A percentile compares a stretch with the other conserved stretches of the same genome.
These are phyloP conservation scores for Cenchrus purpureus DNA, from an alignment of 176 grass and related monocot species.

Conservation along the genomic window DNA sequence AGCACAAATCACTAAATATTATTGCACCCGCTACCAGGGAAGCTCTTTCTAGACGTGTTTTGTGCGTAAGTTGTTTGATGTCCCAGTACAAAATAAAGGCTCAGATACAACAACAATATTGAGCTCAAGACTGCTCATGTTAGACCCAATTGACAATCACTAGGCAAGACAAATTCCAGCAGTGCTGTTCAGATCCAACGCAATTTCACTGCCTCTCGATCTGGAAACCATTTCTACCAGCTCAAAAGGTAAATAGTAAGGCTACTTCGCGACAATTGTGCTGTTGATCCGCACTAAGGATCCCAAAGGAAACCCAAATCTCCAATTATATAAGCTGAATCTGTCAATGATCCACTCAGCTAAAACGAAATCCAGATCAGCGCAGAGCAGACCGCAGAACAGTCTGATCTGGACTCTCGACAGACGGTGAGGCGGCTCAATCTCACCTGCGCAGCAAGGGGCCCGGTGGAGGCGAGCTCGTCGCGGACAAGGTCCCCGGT, in stretches of 20 bases:
- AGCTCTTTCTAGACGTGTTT: background rate
- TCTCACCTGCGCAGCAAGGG: constrained; percentile 63
- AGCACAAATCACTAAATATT: background rate
- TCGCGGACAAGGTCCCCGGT: constrained; percentile 93
- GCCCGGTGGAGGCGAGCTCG: constrained; percentile 76
- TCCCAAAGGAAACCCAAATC: background rate
- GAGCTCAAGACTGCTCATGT: background rate
- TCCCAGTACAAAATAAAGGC: background rate
- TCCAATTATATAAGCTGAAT: background rate
- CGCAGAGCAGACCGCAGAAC: background rate
- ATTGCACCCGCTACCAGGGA: background rate
- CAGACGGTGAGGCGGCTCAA: background rate
- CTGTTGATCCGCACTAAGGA: background rate
- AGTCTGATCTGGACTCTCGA: background rate
- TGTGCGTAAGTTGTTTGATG: background rate
- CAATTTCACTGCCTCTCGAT: constrained; percentile 9
- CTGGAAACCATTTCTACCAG: background rate
- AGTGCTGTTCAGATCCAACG: background rate
- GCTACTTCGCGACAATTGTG: background rate
- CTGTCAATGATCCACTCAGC: background rate
- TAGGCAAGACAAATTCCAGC: background rate
- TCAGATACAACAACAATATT: background rate
- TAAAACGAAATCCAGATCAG: constrained; percentile 36
- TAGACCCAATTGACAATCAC: background rate
- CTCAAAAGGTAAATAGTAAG: background rate